These are phyloP conservation scores for Penicillium sp. DNA, from an alignment of 2,329 filamentous ascomycete species.

Conservation along the genomic window DNA sequence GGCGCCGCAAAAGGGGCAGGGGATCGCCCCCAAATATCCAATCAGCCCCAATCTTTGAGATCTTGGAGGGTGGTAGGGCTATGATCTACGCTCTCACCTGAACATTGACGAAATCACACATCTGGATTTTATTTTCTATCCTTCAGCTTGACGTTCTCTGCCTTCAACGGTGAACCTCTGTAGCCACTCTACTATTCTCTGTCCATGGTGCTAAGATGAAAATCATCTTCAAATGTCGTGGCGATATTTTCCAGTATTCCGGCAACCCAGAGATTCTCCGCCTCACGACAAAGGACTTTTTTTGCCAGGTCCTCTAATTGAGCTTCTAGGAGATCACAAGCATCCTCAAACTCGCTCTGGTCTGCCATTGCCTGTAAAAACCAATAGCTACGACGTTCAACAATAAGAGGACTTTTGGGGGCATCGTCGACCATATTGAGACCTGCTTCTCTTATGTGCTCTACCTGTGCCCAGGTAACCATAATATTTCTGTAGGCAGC, in stretches of 20 bases:
- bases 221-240: not conserved
- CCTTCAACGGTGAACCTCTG: too few relatives aligned
- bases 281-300: not conserved
- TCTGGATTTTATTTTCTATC: too few relatives aligned
- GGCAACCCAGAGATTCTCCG: slow-evolving; percentile 3
- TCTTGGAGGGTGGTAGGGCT: not conserved
- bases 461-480: not conserved
- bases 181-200: not conserved
- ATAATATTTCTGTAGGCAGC: not conserved
- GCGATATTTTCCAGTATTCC: not conserved
- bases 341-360: not conserved
- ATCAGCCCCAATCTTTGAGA: not conserved
- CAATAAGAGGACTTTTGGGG: not conserved
- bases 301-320: not conserved
- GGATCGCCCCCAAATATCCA: not conserved
- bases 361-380: not conserved
- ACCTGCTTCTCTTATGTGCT: not conserved
- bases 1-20: not conserved
- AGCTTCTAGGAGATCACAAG: not conserved
- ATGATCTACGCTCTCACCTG: not conserved
- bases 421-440: slow-evolving; percentile 1
- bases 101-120: not conserved
- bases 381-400: not conserved
- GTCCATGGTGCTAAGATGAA: not conserved
- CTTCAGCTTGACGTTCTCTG: too few relatives aligned